Base-by-base conservation (phyloP, 108 stramenopile genomes). In the Mediolabrus comicus region DNA sequence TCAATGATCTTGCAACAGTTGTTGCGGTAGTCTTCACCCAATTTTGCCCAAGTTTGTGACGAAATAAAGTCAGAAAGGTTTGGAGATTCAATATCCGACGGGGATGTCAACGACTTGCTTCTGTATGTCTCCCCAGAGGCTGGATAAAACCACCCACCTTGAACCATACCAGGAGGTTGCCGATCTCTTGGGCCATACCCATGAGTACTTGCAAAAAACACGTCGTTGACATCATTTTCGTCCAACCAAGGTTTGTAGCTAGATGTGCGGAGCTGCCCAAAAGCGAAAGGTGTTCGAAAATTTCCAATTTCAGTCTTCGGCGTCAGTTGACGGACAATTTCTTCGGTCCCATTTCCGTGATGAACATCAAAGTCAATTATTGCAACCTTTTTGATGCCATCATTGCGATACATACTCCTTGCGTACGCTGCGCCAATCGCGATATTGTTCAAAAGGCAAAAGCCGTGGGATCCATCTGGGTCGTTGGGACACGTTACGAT, bases 401-500 rank as follows among this genome's bases (percentile, higher is more conserved):
- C 89, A 60, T 96, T 87, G 31, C 88, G 74, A 65, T 93, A 93
- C 86, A 95, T 89, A 35, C 80, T 86, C 46, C 87, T 70, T n/a
- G 98, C 99, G 77, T 99, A 97, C 6, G 96, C 94, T 43, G 99
- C 99, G 24, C 89, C 98, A 72, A 99, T 94, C 19, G 97, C 97
- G 56, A 99, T 96, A 74, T 98, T 98, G 83, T 99, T 99, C 55
- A 99, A 81, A 10, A 99, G 88, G 75, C 98, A 99, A 75, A 98
- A 99, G 1, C 99, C 99, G 79, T 92, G 91, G 22, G 90, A 90
- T 13, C 89, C 96, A 34, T 94, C 84, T 11, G 86, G 86, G 69
- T 96, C 95, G 67, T 95, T 95, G 26, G 80, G 81, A 75, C 95
- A 95, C 17, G 83, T 90, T 43, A 98, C 95, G 62, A 98, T 91